Percentiles rank a stretch among this genome's conserved stretches.
Conservation (phyloP, 208 protist species). For the Naegleria gruberi region DNA sequence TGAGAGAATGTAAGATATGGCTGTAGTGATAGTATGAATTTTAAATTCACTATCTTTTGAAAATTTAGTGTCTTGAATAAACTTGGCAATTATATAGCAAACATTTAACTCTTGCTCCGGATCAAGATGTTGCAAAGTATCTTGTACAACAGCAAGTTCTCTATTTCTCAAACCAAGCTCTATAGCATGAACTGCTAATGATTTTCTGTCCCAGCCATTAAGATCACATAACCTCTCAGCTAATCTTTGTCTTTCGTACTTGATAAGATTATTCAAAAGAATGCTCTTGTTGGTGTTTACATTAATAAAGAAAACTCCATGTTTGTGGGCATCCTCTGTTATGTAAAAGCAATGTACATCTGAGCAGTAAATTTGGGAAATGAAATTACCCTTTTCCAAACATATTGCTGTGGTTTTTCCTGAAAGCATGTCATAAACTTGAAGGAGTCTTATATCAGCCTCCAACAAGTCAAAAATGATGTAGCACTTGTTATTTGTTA, state of each 20-base stretch:
- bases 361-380: background rate
- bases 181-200: background rate
- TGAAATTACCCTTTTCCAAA: background rate
- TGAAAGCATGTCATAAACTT: background rate
- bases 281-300: background rate
- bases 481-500: background rate
- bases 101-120: background rate
- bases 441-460: background rate
- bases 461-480: background rate
- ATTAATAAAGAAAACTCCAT: background rate
- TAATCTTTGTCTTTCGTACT: background rate
- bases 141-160: background rate
- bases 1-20: background rate
- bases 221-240: background rate
- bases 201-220: background rate
- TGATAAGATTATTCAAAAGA: background rate
- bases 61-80: background rate
- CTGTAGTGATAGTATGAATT: background rate
- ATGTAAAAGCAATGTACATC: background rate
- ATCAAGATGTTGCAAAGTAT: background rate
- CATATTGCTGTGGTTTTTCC: background rate
- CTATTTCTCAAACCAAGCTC: background rate
- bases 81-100: background rate
- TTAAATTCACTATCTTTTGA: background rate
- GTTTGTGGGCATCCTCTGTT: background rate